Evolutionary conservation across 805 yeast genomes (phyloP).

Genomic region (Candida namnaoensis): DNA sequence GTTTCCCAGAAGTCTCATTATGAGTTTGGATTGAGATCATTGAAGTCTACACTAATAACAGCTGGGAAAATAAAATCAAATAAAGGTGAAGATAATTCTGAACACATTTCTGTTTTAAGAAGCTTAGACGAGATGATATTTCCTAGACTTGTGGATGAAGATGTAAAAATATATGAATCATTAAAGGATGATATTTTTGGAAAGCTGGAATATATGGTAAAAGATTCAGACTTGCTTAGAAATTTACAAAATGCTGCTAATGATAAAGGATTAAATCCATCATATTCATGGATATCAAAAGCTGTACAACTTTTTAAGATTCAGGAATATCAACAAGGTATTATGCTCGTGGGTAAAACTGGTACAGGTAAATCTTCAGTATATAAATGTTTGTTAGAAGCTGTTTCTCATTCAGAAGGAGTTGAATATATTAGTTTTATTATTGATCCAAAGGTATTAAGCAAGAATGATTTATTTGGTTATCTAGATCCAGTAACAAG

Average conservation of each 20-base stretch:
- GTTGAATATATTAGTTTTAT: conserved; percentile 30
- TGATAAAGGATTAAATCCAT: conserved; percentile 21
- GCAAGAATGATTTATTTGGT: conserved; percentile 65
- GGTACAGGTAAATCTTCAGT: conserved; percentile 67
- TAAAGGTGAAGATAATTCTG: no score
- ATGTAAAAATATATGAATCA: conserved; percentile 31
- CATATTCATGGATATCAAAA: conserved; percentile 42
- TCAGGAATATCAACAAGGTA: conserved; percentile 61
- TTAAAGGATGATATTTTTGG: conserved; percentile 19
- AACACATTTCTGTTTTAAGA: conserved; percentile 6
- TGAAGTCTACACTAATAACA: conserved; percentile 55
- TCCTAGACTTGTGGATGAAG: conserved; percentile 58
- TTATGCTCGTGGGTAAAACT: conserved; percentile 71
- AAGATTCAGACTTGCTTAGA: conserved; percentile 17
- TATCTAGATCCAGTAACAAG: conserved; percentile 63
- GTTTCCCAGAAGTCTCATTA: conserved; percentile 63
- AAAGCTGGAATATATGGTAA: conserved; percentile 12
- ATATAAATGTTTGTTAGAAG: conserved; percentile 38
- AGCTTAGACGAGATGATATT: conserved; percentile 54
- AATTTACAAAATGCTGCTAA: conserved; percentile 20
- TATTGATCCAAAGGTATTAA: conserved; percentile 70
- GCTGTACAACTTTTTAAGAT: conserved; percentile 54
- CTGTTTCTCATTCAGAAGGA: conserved; percentile 27
- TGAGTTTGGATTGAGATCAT: conserved; percentile 82
- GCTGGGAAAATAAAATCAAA: conserved; percentile 36